Conservation (phyloP, 2,329 filamentous ascomycete genomes). For the Exutisphaerella laricina region DNA sequence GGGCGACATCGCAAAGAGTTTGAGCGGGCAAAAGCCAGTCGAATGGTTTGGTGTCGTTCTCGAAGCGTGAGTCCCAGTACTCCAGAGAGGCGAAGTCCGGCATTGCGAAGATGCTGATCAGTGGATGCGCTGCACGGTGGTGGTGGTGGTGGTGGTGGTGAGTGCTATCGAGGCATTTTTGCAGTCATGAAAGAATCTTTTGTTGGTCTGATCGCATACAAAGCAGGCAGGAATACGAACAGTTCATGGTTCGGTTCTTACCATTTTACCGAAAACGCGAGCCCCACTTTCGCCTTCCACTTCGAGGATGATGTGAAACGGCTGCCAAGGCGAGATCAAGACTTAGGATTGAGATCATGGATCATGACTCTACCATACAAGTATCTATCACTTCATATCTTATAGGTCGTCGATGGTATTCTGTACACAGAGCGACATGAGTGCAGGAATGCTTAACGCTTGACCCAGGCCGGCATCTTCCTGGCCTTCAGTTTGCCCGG, state of each 20-base stretch:
- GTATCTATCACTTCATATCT: no score
- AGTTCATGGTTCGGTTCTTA: neutral
- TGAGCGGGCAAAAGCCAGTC: constrained; percentile 22
- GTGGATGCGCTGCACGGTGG: no score
- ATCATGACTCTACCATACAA: no score
- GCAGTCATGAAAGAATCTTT: neutral
- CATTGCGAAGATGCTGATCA: constrained; percentile 9
- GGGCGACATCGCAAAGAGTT: constrained; percentile 14
- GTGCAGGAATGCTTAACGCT: constrained; percentile 50
- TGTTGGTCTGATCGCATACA: neutral
- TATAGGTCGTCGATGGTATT: no score
- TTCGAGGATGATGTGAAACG: neutral
- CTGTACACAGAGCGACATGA: no score
- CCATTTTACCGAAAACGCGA: neutral
- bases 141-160: no score
- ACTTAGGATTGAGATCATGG: no score
- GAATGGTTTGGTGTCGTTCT: constrained; percentile 15
- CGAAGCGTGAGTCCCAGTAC: constrained; percentile 22
- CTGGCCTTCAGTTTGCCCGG: constrained; percentile 90
- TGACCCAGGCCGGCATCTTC: constrained; percentile 98
- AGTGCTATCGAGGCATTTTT: neutral
- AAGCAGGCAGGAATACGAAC: neutral
- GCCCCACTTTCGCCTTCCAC: no score
- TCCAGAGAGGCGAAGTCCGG: constrained; percentile 19
- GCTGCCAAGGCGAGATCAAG: neutral